These are phyloP conservation scores for Lactarius hatsudake DNA, from an alignment of 768 basidiomycete genomes.

Conservation along the genomic window DNA sequence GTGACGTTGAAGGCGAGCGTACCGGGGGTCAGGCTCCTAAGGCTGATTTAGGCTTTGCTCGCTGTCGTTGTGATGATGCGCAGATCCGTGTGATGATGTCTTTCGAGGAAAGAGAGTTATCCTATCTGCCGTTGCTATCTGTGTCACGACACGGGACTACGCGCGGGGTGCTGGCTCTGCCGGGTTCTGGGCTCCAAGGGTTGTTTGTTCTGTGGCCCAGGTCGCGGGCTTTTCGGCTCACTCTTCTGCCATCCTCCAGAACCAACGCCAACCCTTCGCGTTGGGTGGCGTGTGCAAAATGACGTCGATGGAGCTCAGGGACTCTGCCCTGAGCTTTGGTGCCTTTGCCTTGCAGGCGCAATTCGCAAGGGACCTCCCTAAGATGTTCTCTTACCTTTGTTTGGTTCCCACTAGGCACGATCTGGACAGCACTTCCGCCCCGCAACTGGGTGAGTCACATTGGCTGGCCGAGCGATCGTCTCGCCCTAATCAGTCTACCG, in stretches of 20 bases:
- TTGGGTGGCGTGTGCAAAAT: background rate
- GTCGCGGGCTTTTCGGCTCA: background rate
- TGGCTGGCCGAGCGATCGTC: background rate
- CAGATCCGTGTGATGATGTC: background rate
- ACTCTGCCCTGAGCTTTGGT: background rate
- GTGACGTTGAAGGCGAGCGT: background rate
- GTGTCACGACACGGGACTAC: background rate
- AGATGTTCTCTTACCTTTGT: background rate
- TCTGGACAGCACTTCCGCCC: background rate
- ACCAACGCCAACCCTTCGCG: background rate
- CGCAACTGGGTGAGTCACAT: no score
- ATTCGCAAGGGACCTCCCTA: background rate
- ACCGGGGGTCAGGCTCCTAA: background rate
- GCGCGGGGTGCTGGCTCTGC: background rate
- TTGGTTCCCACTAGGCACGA: background rate
- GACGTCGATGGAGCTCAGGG: background rate
- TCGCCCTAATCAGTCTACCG: background rate
- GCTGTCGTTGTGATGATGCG: background rate
- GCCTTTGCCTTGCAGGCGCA: background rate
- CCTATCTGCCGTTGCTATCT: background rate
- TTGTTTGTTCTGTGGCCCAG: background rate
- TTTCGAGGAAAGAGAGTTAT: background rate
- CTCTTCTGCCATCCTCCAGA: background rate
- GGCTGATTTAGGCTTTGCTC: background rate
- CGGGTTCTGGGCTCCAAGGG: background rate